Conservation (phyloP, 2,329 filamentous ascomycete species). For the Pseudocercospora macadamiae region DNA sequence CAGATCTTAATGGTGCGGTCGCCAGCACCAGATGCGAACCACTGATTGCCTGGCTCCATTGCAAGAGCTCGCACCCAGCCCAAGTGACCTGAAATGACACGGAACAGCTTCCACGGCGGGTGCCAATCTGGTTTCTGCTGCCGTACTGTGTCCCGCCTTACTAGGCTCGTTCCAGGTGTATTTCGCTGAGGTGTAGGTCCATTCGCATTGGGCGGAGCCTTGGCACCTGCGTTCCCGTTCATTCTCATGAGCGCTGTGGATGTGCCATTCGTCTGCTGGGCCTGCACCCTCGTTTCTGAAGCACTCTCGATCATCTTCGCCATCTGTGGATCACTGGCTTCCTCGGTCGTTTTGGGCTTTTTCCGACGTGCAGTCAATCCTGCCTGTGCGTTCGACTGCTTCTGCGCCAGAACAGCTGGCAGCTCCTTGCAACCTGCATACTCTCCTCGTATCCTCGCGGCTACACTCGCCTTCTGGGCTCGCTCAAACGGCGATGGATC, state of each 20-base stretch:
- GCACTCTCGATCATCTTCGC: slow-evolving; percentile 70
- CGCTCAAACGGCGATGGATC: slow-evolving; percentile 48
- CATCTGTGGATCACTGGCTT: slow-evolving; percentile 59
- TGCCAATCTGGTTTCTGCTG: slow-evolving; percentile 91
- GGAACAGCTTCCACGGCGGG: slow-evolving; percentile 96
- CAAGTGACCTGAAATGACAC: slow-evolving; percentile 93
- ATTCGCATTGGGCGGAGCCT: slow-evolving; percentile 58
- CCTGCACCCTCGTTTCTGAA: slow-evolving; percentile 50
- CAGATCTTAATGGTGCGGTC: slow-evolving; percentile 98
- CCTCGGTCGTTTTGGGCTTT: slow-evolving; percentile 59
- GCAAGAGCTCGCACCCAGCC: slow-evolving; percentile 91
- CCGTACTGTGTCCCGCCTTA: slow-evolving; percentile 65
- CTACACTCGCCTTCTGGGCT: slow-evolving; percentile 53
- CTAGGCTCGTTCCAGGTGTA: slow-evolving; percentile 59
- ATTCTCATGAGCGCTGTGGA: slow-evolving; percentile 63
- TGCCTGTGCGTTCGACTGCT: slow-evolving; percentile 67
- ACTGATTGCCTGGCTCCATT: slow-evolving; percentile 94
- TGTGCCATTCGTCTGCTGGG: slow-evolving; percentile 48
- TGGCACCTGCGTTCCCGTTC: slow-evolving; percentile 45
- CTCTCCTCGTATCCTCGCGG: slow-evolving; percentile 68
- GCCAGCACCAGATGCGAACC: slow-evolving; percentile 94
- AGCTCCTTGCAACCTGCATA: slow-evolving; percentile 78
- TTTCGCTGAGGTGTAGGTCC: slow-evolving; percentile 56
- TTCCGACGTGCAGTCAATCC: slow-evolving; percentile 65
- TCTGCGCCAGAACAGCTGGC: slow-evolving; percentile 76